Base-by-base conservation (phyloP, 2,329 filamentous ascomycete species). In the Acrocalymma vagum region DNA sequence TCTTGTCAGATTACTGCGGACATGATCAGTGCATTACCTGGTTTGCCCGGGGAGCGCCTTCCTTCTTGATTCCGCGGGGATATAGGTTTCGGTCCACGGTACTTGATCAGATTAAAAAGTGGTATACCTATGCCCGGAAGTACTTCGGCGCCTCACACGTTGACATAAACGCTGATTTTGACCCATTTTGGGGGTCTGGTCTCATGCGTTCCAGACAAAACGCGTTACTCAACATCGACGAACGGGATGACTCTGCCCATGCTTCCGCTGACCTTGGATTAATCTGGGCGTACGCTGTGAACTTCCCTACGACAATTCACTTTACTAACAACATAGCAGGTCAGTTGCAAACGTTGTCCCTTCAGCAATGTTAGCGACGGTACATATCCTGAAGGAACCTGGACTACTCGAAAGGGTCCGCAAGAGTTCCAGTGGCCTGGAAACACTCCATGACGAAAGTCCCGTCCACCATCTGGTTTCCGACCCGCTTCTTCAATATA, bases 401-500 rank as follows among this genome's bases (percentile, higher is more conserved):
- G n/a, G n/a, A n/a, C n/a, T n/a, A n/a, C n/a, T n/a, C n/a, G n/a
- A n/a, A n/a, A n/a, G n/a, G n/a, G n/a, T n/a, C n/a, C n/a, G n/a
- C n/a, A n/a, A n/a, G n/a, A n/a, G n/a, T n/a, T n/a, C n/a, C n/a
- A n/a, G n/a, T n/a, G n/a, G n/a, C n/a, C n/a, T n/a, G n/a, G n/a
- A n/a, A n/a, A n/a, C n/a, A n/a, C n/a, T n/a, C n/a, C n/a, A n/a
- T n/a, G n/a, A n/a, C n/a, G n/a, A n/a, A n/a, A n/a, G n/a, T n/a
- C n/a, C n/a, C n/a, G n/a, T n/a, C n/a, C n/a, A 34, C 17, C 18
- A 27, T 23, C 35, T 44, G 3, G 10, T 44, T 18, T 17, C 14
- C 13, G 26, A 45, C 22, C 28, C 29, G 3, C 47, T 72, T 0
- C 44, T 72, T 6, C 67, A 63, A 24, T 70, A 70, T 0, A 58